These are phyloP conservation scores for Ceratocystis lukuohia DNA, from an alignment of 2,329 filamentous ascomycete genomes.

Conservation along the genomic window DNA sequence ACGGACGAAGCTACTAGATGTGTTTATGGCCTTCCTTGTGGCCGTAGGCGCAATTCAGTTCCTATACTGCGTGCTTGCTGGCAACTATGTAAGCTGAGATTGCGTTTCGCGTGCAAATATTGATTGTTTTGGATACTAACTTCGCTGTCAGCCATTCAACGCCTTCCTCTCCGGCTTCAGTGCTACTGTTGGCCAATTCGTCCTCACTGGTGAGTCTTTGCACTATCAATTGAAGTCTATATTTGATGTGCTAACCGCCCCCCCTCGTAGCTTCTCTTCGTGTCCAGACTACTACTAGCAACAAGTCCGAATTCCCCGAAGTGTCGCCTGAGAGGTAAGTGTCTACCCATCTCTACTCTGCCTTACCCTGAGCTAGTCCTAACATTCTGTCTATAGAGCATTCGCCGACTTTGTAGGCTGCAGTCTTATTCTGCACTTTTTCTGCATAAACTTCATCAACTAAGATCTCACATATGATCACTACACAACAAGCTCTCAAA, in stretches of 20 bases:
- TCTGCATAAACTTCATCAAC: slow-evolving; percentile 99
- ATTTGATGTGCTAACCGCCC: not conserved
- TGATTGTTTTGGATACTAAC: not conserved
- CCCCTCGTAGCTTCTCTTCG: slow-evolving; percentile 49
- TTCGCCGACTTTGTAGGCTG: slow-evolving; percentile 95
- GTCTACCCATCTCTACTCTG: not conserved
- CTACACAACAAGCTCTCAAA: not conserved
- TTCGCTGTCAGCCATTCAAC: slow-evolving; percentile 68
- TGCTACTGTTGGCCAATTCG: slow-evolving; percentile 92
- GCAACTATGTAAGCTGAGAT: slow-evolving; percentile 68
- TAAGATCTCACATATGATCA: slow-evolving; percentile 32
- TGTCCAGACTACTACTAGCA: slow-evolving; percentile 79
- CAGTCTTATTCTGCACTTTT: slow-evolving; percentile 92
- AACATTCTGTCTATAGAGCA: slow-evolving; percentile 44
- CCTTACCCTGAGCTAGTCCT: not conserved
- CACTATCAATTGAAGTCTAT: not conserved
- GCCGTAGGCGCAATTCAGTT: slow-evolving; percentile 84
- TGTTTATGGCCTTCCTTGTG: slow-evolving; percentile 78
- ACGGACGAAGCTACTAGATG: slow-evolving; percentile 81
- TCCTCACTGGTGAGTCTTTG: slow-evolving; percentile 59
- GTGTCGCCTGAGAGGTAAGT: slow-evolving; percentile 68
- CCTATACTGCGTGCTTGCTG: slow-evolving; percentile 76
- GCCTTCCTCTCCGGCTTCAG: slow-evolving; percentile 93
- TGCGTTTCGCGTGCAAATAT: too few species aligned
- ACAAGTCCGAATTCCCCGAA: slow-evolving; percentile 61